Evolutionary conservation across 2,329 filamentous ascomycete species (phyloP).

Genomic region (Colletotrichum spaethianum): DNA sequence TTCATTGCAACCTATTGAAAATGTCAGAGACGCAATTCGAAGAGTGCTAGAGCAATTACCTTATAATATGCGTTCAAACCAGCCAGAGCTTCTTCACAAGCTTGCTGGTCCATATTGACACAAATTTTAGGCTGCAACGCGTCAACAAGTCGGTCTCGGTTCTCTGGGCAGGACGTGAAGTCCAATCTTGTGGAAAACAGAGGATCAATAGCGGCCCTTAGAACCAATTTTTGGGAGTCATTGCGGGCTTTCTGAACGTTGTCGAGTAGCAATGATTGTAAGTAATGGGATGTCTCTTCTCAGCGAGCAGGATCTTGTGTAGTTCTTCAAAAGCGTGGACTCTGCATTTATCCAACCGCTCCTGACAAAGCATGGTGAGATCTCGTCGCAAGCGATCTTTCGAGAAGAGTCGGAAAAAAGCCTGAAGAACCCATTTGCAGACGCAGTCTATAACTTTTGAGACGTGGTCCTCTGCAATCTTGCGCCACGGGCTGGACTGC

Average conservation of each 20-base stretch:
- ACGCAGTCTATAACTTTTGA: not conserved
- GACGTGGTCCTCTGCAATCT: constrained; percentile 10
- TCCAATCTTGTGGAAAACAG: not conserved
- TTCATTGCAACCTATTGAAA: constrained; percentile 17
- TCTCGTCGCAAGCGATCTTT: constrained; percentile 27
- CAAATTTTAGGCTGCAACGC: not conserved
- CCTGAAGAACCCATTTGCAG: constrained; percentile 7
- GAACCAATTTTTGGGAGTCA: not conserved
- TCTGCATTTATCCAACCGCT: not conserved
- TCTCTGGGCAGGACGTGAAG: accelerated
- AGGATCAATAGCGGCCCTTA: not conserved
- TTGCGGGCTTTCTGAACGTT: constrained; percentile 50
- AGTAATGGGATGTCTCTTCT: constrained; percentile 63
- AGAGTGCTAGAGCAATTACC: constrained; percentile 1
- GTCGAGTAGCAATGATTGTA: constrained; percentile 65
- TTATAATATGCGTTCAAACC: constrained; percentile 46
- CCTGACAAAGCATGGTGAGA: not conserved
- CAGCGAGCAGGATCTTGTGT: constrained; percentile 11
- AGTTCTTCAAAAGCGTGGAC: constrained; percentile 1
- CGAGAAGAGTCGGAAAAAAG: not conserved
- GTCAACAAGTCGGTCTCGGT: not conserved
- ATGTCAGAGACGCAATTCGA: not conserved
- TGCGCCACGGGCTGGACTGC: constrained; percentile 68
- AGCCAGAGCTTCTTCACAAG: constrained; percentile 41
- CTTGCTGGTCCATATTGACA: constrained; percentile 42